These are phyloP conservation scores for Ambrosiella beaveri DNA, from an alignment of 2,329 filamentous ascomycete species.

Conservation along the genomic window DNA sequence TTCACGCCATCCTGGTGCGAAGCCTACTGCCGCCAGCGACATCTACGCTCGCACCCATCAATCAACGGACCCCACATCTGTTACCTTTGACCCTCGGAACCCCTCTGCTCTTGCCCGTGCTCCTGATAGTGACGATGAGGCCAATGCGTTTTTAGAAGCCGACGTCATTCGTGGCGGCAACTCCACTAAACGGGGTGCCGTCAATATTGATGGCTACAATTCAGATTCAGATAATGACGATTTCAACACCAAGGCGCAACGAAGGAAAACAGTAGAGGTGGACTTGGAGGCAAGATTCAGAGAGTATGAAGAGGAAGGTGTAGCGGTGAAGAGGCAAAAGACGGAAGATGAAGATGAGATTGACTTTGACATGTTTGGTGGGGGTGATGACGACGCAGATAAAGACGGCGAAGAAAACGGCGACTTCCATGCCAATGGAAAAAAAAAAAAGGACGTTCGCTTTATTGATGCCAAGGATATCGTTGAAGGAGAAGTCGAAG, in stretches of 20 bases:
- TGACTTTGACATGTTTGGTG: slow-evolving; percentile 75
- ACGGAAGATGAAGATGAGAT: slow-evolving; percentile 29
- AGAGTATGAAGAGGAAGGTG: slow-evolving; percentile 31
- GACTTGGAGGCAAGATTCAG: slow-evolving; percentile 26
- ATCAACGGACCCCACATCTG: slow-evolving; percentile 29
- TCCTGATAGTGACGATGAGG: slow-evolving; percentile 43
- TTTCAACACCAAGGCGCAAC: slow-evolving; percentile 57
- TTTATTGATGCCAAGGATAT: slow-evolving; percentile 49
- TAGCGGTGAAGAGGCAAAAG: slow-evolving; percentile 18
- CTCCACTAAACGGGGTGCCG: slow-evolving; percentile 74
- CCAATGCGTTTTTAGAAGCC: slow-evolving; percentile 60
- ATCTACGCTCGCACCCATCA: slow-evolving; percentile 62
- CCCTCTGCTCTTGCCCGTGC: slow-evolving; percentile 81
- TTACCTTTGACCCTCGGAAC: slow-evolving; percentile 87
- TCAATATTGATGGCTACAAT: slow-evolving; percentile 94
- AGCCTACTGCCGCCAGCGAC: slow-evolving; percentile 71
- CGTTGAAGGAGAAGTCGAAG: slow-evolving; percentile 52
- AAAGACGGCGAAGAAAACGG: slow-evolving; percentile 19
- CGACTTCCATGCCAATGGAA: slow-evolving; percentile 26
- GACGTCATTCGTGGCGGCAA: slow-evolving; percentile 75
- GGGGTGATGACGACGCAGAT: slow-evolving; percentile 33
- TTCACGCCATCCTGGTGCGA: slow-evolving; percentile 45
- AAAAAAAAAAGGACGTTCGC: slow-evolving; percentile 44
- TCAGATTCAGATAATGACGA: slow-evolving; percentile 86
- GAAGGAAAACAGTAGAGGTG: slow-evolving; percentile 25